phyloP scores from a whole-genome alignment of 257 asterid species.

The Penstemon newberryi region DNA sequence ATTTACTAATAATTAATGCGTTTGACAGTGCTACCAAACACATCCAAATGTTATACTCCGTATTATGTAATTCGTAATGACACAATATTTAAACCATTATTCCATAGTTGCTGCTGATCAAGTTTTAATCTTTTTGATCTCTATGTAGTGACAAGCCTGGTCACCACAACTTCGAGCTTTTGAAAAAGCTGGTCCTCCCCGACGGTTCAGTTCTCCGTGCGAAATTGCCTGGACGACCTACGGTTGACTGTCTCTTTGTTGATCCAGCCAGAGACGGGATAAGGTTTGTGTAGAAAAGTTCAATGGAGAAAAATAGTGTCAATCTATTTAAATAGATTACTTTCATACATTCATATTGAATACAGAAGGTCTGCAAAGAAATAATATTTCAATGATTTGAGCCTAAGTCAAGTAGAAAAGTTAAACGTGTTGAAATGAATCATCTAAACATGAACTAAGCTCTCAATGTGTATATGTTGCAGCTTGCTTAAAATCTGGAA shows the following conservation, averaged over 20 bases:
- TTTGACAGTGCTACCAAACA: too few species aligned
- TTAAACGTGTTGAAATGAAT: background rate
- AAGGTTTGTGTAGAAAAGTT: conserved; percentile 39
- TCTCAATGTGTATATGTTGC: conserved; percentile 20
- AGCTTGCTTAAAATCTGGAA: conserved; percentile 99
- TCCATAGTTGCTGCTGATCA: too few species aligned
- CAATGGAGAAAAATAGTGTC: too few species aligned
- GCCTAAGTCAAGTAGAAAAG: too few species aligned
- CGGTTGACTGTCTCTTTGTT: conserved; percentile 77
- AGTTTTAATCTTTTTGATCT: too few species aligned
- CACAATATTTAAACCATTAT: too few species aligned
- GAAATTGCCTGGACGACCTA: conserved; percentile 86
- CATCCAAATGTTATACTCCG: too few species aligned
- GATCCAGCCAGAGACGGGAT: conserved; percentile 96
- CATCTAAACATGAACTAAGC: conserved; percentile 7
- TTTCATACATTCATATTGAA: conserved; percentile 10
- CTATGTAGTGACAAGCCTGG: conserved; percentile 68
- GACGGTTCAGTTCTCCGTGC: conserved; percentile 96
- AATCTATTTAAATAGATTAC: background rate
- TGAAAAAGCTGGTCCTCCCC: conserved; percentile 86
- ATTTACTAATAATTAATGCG: too few species aligned
- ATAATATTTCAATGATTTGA: too few species aligned
- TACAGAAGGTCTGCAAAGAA: too few species aligned
- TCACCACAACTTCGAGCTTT: conserved; percentile 82
- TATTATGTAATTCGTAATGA: too few species aligned